These are phyloP conservation scores for Rhodotorula sp. DNA, from an alignment of 1,284 basidiomycete genomes.

Conservation along the genomic window DNA sequence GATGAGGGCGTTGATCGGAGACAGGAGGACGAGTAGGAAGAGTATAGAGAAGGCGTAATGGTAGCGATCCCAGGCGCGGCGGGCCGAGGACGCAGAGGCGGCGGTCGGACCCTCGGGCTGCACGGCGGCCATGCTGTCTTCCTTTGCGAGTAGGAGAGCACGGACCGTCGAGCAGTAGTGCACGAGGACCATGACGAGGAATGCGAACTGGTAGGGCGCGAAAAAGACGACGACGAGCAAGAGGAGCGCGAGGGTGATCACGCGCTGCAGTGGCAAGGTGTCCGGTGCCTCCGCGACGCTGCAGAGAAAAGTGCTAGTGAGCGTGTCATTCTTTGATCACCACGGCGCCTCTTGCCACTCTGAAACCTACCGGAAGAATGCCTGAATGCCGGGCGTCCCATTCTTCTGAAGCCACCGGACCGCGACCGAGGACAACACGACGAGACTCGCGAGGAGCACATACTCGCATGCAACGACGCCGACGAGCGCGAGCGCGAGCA, in stretches of 20 bases:
- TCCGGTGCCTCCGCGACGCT: constrained; percentile 15
- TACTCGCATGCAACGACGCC: constrained; percentile 26
- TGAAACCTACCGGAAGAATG: neutral
- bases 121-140: neutral
- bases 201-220: constrained; percentile 86
- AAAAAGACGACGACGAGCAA: constrained; percentile 65
- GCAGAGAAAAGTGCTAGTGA: neutral
- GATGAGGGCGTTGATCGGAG: constrained; percentile 75
- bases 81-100: neutral
- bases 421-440: constrained; percentile 7
- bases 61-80: constrained; percentile 25
- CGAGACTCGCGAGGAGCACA: constrained; percentile 11
- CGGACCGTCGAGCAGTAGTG: constrained; percentile 57
- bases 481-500: constrained; percentile 29
- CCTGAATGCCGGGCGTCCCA: neutral
- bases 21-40: constrained; percentile 74
- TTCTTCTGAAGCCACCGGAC: neutral
- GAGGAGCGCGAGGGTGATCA: constrained; percentile 64
- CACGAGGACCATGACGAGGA: constrained; percentile 73
- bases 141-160: constrained; percentile 30
- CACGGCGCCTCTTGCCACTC: too few relatives aligned
- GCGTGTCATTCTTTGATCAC: rapidly evolving
- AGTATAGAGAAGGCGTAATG: constrained; percentile 57
- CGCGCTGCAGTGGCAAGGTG: constrained; percentile 26
- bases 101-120: neutral